Evolutionary conservation across 345 rosid species (phyloP).

Genomic region (Crucihimalaya himalaica): DNA sequence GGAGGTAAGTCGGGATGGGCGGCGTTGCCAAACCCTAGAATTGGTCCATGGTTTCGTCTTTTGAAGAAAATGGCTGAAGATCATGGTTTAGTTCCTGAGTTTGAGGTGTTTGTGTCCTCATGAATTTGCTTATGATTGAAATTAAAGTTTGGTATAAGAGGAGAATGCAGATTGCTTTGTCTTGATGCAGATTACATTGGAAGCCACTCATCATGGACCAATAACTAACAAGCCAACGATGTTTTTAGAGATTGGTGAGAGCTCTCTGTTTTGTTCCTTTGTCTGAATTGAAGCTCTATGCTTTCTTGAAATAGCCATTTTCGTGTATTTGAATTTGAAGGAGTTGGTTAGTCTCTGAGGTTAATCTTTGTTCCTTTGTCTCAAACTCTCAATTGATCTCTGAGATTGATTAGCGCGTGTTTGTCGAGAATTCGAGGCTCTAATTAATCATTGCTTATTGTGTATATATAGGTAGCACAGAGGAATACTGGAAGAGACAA

Average conservation of each 20-base stretch:
- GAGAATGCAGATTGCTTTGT: slow-evolving; percentile 7
- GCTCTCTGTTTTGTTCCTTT: not conserved
- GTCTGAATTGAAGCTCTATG: not conserved
- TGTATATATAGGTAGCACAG: slow-evolving; percentile 69
- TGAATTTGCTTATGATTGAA: not conserved
- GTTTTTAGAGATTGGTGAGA: slow-evolving; percentile 88
- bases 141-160: not conserved
- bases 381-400: not conserved
- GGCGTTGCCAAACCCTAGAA: slow-evolving; percentile 77
- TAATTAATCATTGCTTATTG: not conserved
- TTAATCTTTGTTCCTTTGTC: too few species aligned
- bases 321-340: not conserved
- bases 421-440: not conserved
- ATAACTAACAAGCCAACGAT: slow-evolving; percentile 75
- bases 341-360: too few species aligned
- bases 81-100: slow-evolving; percentile 82
- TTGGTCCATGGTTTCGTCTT: slow-evolving; percentile 88
- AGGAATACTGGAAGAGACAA: slow-evolving; percentile 82
- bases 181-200: slow-evolving; percentile 71
- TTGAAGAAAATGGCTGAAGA: slow-evolving; percentile 68
- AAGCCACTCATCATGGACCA: slow-evolving; percentile 96
- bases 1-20: slow-evolving; percentile 98
- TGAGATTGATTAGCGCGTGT: not conserved
- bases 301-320: not conserved
- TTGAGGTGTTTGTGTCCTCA: slow-evolving; percentile 56